A percentile compares a stretch with the other conserved stretches of the same genome.
These are phyloP conservation scores for Pistacia integerrima DNA, from an alignment of 345 rosid species.

Conservation along the genomic window DNA sequence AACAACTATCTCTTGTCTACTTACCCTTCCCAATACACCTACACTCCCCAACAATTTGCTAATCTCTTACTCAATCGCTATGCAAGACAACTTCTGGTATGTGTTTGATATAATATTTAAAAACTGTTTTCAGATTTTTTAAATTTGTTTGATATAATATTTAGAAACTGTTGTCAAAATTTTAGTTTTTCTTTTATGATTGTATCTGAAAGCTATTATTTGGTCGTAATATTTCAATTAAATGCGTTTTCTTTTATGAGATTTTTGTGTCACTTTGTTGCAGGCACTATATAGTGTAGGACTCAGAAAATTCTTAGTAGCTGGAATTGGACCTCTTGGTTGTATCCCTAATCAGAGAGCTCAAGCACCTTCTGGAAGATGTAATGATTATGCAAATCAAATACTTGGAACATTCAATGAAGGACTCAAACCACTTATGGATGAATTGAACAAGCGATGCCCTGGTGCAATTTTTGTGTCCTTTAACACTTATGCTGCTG, in stretches of 20 bases:
- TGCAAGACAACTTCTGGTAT: constrained; percentile 60
- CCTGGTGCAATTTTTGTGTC: constrained; percentile 57
- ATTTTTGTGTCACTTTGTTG: background rate
- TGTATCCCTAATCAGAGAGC: constrained; percentile 87
- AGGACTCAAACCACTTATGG: constrained; percentile 64
- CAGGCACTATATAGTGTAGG: constrained; percentile 73
- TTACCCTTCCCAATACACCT: constrained; percentile 58
- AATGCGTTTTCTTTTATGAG: no score
- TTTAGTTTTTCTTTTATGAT: no score
- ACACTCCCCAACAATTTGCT: constrained; percentile 57
- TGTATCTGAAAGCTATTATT: no score
- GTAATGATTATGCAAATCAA: constrained; percentile 69
- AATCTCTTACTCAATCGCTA: constrained; percentile 65
- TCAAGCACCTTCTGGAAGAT: constrained; percentile 52
- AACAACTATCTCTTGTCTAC: constrained; percentile 88
- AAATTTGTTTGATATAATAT: no score
- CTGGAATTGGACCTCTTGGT: constrained; percentile 75
- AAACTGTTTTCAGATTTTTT: no score
- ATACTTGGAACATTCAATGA: constrained; percentile 67
- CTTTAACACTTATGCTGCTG: constrained; percentile 60
- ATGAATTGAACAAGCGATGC: constrained; percentile 52
- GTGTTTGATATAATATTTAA: no score
- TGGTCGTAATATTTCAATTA: no score
- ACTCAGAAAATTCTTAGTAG: constrained; percentile 63
- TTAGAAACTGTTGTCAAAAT: no score